Base-by-base conservation (phyloP, 2,329 filamentous ascomycete species). In the Colletotrichum gloeosporioides region DNA sequence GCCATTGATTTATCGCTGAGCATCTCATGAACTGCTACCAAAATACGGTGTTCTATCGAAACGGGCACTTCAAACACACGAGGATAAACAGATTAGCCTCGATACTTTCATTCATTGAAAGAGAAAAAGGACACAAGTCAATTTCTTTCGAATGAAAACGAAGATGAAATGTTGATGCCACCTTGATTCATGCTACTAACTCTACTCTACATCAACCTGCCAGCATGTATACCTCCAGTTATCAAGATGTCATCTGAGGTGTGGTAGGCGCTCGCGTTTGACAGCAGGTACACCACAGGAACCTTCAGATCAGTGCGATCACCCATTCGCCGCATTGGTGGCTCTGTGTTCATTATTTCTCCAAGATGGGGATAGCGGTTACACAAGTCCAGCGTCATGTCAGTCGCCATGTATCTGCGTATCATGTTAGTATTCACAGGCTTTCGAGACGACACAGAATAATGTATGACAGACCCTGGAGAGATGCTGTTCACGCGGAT, bases 231-330 rank as follows among this genome's bases (percentile, higher is more conserved):
- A 25, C 84, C 85, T 32, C 85, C 84, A 15, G 83, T 84, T 29
- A 84, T 81, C n/a, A 84, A 68, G 27, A 86, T 80, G 78, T 88
- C 86, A 44, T 82, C 82, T 2, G 82, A 82, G 8, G 85, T 88
- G n/a, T 84, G 83, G 75, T 87, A 87, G 3, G 85, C 82, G 44
- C 83, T 83, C 8, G 86, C 86, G 71, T 87, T 82, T 27, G 82
- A 85, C 4, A 87, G 77, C 10, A 87, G 81, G 75, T 85, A 87
- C 8, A 87, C 84, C 63, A 84, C 84, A 1, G 84, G 83, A 8
- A 82, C 83, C 72, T 85, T 85, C 12, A 87, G 79, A 77, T 87
- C 86, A 12, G 82, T 80, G 4, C 83, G 80, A 63, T 84, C 83
- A 29, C 82, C 84, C 77, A 86, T 84, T 18, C 83, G 79, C 15